Evolutionary conservation across 768 basidiomycete species (phyloP).

Genomic region (Tulasnella calospora): DNA sequence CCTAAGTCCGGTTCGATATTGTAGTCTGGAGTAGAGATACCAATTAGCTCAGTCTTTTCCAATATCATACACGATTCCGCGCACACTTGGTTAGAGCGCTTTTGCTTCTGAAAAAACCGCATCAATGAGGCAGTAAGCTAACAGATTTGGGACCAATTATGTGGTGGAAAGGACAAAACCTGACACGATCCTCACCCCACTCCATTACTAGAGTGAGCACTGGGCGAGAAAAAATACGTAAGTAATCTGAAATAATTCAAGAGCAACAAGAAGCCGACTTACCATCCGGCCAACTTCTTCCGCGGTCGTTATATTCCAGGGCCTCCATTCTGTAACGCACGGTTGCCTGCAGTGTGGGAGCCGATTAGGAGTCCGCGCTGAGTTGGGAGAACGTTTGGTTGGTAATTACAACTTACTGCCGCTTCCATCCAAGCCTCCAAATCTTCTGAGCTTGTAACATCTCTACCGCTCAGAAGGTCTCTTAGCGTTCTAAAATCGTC

Average conservation of each 20-base stretch:
- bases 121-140: slow-evolving; percentile 9
- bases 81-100: neutral
- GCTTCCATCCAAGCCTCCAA: slow-evolving; percentile 6
- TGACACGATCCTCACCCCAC: slow-evolving; percentile 9
- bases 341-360: slow-evolving; percentile 12
- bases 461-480: neutral
- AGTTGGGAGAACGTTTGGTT: neutral
- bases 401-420: neutral
- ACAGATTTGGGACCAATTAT: neutral
- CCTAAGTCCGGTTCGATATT: slow-evolving; percentile 15
- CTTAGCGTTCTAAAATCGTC: neutral
- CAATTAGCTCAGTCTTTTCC: slow-evolving; percentile 8
- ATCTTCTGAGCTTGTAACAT: neutral
- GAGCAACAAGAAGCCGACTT: slow-evolving; percentile 9
- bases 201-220: slow-evolving; percentile 2
- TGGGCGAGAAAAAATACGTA: slow-evolving; percentile 10
- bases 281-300: slow-evolving; percentile 13
- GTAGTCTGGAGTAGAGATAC: slow-evolving; percentile 1
- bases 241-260: slow-evolving; percentile 11
- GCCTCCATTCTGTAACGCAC: slow-evolving; percentile 17
- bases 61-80: neutral
- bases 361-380: slow-evolving; percentile 3
- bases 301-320: slow-evolving; percentile 14
- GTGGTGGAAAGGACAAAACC: slow-evolving; percentile 5
- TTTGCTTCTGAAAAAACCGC: slow-evolving; percentile 2